Evolutionary conservation across 345 rosid species (phyloP).

Genomic region (Gossypium bickii): DNA sequence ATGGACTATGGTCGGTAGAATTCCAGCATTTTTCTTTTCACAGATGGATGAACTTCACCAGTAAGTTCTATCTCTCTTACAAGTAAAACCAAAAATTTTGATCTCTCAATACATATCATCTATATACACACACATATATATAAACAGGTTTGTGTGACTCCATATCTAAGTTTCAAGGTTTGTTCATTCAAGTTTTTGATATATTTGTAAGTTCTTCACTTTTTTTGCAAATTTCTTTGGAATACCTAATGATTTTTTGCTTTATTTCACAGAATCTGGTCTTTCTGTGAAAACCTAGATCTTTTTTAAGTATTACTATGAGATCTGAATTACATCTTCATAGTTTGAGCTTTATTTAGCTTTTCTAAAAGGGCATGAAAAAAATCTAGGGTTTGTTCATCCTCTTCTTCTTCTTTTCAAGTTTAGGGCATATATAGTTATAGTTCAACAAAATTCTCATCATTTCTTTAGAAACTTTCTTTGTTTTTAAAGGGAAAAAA

Average conservation of each 20-base stretch:
- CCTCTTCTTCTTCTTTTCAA: background rate
- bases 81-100: background rate
- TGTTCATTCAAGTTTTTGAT: background rate
- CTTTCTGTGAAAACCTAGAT: background rate
- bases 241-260: background rate
- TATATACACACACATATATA: background rate
- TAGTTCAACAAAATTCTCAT: background rate
- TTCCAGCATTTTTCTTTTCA: slow-evolving; percentile 41
- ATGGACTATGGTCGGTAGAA: slow-evolving; percentile 46
- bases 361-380: slow-evolving; percentile 4
- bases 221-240: background rate
- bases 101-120: background rate
- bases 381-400: background rate
- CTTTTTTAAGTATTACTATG: background rate
- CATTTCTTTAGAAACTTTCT: background rate
- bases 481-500: background rate
- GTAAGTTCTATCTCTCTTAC: slow-evolving; percentile 17
- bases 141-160: background rate
- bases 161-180: background rate
- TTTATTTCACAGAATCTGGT: background rate
- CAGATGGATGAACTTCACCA: slow-evolving; percentile 21
- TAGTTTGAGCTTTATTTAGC: slow-evolving; percentile 5
- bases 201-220: background rate
- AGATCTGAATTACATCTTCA: background rate
- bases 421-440: background rate